Base-by-base conservation (phyloP, 2,329 filamentous ascomycete species). In the Teratosphaeria pseudoeucalypti region DNA sequence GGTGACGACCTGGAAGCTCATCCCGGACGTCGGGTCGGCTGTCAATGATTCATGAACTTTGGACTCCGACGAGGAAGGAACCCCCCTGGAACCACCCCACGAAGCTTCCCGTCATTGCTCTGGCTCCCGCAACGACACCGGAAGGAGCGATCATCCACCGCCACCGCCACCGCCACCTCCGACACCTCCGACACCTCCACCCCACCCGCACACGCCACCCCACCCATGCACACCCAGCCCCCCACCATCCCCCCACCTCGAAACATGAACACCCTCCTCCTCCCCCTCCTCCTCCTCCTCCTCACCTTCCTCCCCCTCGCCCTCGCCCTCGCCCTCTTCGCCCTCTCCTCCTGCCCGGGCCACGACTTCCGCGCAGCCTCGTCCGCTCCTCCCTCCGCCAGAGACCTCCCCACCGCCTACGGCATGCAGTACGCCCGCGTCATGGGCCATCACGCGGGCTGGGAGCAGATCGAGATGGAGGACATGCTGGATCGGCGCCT, bases 391-490 rank as follows among this genome's bases (percentile, higher is more conserved):
- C 23, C 67, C 75, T 53, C 52, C 75, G 76, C 58, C 72, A 76
- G 55, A 73, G 76, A 54, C 73, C 74, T 65, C 3, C 68, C 69
- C 19, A 70, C 68, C 55, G 77, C 78, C 2, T 85, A 82, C 64
- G 82, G 81, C 49, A 75, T 79, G 56, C 78, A 78, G 62, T 85
- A 85, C 64, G 78, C 82, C 52, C 76, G 80, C 52, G 79, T 78
- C 14, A 79, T 85, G 71, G 78, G 78, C 7, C 79, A 78, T 6
- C 74, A 77, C 37, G 78, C 77, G 9, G 79, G 82, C 61, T 85
- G 82, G 68, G 82, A 85, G 67, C 81, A 84, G 62, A 84, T 85
- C 61, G 82, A 85, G 70, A 77, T 85, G 78, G 80, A 85, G 62
- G 79, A 83, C 60, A 82, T 85, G 79, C 73, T 84, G 58, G 75